Evolutionary conservation across 2,329 filamentous ascomycete genomes (phyloP), one percentile per base, ranked within the genome.

Genomic region (Bipolaris cookei): DNA sequence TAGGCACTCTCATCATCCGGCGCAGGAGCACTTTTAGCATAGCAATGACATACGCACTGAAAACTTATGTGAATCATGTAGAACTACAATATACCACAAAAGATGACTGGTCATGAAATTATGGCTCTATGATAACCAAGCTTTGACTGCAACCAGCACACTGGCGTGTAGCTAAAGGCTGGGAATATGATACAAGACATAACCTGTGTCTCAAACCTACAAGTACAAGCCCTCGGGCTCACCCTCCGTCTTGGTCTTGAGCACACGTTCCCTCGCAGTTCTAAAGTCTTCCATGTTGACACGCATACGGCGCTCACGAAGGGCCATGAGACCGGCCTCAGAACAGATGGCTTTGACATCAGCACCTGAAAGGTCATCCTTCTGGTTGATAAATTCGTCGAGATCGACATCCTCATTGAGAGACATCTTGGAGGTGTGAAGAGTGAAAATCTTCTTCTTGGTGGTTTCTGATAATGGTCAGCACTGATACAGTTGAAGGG

Each of bases 321-420:
- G 83, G 18, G 95, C 95, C 86, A 98, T 88, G 74, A 99, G 82
- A 78, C 95, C 95, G 41, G 95, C 94, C 77, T 99, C 95, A 28
- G 93, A 97, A 81, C 95, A 99, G 71, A 99, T 99, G 45, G 95
- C 95, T 80, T 98, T 96, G 84, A 99, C 98, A 79, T 99, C 95
- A 34, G 95, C 95, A 78, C 95, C 95, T 4, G 91, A 96, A 6
- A 99, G 84, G 70, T 99, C 96, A 71, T 99, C 95, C 84, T 99
- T 99, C 78, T 98, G 94, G 63, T 88, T 93, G 76, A 99, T 97
- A 74, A 99, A 98, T 79, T 99, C 95, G 70, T 99, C 95, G 43
- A 99, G 83, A 62, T 99, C 96, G n/a, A 99, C 95, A 67, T 99
- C 96, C 60, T 94, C 90, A 69, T 91, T 92, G 38, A 99, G 84